Percentiles rank a stretch among this genome's conserved stretches.
Conservation (phyloP, 2,329 filamentous ascomycete species). For the Colletotrichum sp. region DNA sequence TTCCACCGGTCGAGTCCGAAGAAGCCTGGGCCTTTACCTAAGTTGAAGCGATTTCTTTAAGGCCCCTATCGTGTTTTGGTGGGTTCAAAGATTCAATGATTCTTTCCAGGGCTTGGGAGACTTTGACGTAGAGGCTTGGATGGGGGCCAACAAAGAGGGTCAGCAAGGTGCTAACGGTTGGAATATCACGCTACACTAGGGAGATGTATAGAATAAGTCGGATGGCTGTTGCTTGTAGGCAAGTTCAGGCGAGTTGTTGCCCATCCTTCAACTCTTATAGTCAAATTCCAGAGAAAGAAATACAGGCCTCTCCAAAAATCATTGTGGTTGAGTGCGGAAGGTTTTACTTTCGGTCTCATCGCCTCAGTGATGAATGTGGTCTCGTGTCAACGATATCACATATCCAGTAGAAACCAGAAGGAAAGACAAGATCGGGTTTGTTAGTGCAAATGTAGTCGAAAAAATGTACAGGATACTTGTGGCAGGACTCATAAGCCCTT, state of each 20-base stretch:
- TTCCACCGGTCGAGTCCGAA: background rate
- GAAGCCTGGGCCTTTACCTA: background rate
- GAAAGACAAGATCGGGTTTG: background rate
- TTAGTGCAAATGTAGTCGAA: background rate
- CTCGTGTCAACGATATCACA: background rate
- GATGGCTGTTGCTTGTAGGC: no score
- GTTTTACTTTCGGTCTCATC: background rate
- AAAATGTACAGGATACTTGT: background rate
- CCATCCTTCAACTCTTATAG: background rate
- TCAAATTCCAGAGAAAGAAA: background rate
- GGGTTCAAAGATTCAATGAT: background rate
- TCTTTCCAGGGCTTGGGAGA: background rate
- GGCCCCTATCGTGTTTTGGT: background rate
- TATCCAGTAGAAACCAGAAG: background rate
- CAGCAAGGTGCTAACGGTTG: background rate
- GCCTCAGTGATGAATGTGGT: background rate
- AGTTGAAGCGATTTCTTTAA: background rate
- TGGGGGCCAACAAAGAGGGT: background rate
- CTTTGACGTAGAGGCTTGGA: background rate
- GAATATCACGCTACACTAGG: background rate
- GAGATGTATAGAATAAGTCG: background rate
- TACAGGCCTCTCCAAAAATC: background rate
- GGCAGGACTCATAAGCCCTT: background rate
- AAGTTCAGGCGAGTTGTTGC: no score
- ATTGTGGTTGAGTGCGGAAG: background rate